Percentiles rank a stretch among this genome's conserved stretches.
Conservation (phyloP, 2,329 filamentous ascomycete species). For the Tolypocladium inflatum region DNA sequence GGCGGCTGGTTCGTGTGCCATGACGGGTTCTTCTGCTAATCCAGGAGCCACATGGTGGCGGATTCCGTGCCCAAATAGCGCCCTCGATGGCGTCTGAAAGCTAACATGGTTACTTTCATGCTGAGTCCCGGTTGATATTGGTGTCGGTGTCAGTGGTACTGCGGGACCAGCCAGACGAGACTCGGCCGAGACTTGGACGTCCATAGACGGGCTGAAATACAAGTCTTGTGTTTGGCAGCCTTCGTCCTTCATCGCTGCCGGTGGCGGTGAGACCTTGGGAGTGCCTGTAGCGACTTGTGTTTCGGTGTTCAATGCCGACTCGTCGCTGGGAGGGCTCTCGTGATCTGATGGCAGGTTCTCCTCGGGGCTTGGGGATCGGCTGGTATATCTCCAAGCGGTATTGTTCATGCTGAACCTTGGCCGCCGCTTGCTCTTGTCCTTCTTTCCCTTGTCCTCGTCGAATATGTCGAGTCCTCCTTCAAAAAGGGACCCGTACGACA, state of each 20-base stretch:
- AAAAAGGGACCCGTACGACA: conserved; percentile 60
- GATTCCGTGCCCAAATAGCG: conserved; percentile 1
- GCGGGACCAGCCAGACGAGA: conserved; percentile 6
- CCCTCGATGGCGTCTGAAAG: conserved; percentile 7
- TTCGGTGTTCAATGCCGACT: background rate
- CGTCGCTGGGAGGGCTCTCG: background rate
- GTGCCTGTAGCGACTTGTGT: background rate
- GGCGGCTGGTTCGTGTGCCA: background rate
- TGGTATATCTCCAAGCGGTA: conserved; percentile 64
- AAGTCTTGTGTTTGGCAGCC: conserved; percentile 23
- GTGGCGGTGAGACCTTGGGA: conserved; percentile 9
- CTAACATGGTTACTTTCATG: background rate
- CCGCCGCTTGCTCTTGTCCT: conserved; percentile 44
- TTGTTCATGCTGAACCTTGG: conserved; percentile 59
- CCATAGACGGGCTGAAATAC: conserved; percentile 16
- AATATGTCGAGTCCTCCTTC: conserved; percentile 59
- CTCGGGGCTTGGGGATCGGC: conserved; percentile 62
- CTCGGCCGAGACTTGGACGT: conserved; percentile 18
- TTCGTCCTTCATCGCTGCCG: conserved; percentile 23
- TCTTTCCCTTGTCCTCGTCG: conserved; percentile 44
- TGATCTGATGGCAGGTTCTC: conserved; percentile 25
- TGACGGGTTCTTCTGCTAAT: background rate
- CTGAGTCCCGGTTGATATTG: background rate
- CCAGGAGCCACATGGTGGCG: background rate
- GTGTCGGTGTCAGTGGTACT: conserved; percentile 5